Base-by-base conservation (phyloP, 2,329 filamentous ascomycete species). In the Paracamarosporium sp. region DNA sequence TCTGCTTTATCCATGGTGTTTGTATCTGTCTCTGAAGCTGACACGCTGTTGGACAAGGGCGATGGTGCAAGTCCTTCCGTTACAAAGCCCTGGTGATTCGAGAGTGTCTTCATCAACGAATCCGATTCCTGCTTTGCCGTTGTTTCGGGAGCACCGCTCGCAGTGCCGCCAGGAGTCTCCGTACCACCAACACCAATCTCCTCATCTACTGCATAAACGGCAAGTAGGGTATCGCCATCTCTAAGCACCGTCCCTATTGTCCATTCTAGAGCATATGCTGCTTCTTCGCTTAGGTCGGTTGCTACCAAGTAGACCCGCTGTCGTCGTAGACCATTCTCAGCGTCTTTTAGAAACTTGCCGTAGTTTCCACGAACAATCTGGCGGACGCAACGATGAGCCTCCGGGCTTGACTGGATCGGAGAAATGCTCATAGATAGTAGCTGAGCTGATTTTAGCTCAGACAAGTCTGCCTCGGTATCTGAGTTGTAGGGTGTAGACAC, bases 261-360 rank as follows among this genome's bases (percentile, higher is more conserved):
- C 95, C 95, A 99, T 76, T 99, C 95, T 30, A 99, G 83, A 1
- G 95, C 95, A 75, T 98, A 96, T 6, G 92, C 91, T 4, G 94
- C 93, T 79, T 99, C 95, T 35, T 95, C 91, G 66, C 93, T 97
- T 3, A 98, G 81, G 76, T 99, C 95, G 0, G 92, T 97, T 3
- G 95, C 94, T n/a, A 97, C 93, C 15, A 99, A 81, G 73, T 98
- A 99, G 69, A 95, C 96, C 52, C 95, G 86, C 59, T 94, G 86
- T 52, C 91, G 87, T 48, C 91, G 87, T 48, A 91, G 84, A 51
- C 92, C 91, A 12, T 92, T 90, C 55, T 93, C 88, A 0, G 91
- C 91, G 69, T 93, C 88, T 63, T 89, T 85, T 41, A 90, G 88
- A 64, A 96, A 89, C 65, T 87, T 85, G 48, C 81, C 80, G 72